Conservation (phyloP, 2,329 filamentous ascomycete genomes). For the Ascochyta clinopodiicola region DNA sequence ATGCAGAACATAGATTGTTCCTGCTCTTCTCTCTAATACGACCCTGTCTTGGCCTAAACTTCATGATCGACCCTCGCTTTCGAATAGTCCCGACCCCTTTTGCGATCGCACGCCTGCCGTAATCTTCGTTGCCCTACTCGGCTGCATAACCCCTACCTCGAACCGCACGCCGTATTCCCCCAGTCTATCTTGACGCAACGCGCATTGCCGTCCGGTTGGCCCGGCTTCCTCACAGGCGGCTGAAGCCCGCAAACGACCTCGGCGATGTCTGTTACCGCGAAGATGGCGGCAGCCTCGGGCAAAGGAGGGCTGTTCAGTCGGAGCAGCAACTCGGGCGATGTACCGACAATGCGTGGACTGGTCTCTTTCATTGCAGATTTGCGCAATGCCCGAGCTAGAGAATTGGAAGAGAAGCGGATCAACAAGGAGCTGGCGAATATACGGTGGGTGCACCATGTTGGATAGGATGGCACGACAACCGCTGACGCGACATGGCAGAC, state of each 20-base stretch:
- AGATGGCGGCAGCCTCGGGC: conserved; percentile 49
- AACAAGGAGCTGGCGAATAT: conserved; percentile 99
- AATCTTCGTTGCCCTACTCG: conserved; percentile 26
- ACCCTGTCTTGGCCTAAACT: conserved; percentile 15
- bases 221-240: conserved; percentile 38
- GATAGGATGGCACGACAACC: conserved; percentile 6
- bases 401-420: conserved; percentile 98
- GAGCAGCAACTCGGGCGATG: conserved; percentile 49
- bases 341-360: conserved; percentile 63
- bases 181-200: conserved; percentile 4
- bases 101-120: conserved; percentile 26
- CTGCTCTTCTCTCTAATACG: conserved; percentile 9
- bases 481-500: conserved; percentile 56
- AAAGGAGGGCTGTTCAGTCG: conserved; percentile 51
- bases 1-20: conserved; percentile 19
- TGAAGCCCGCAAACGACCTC: conserved; percentile 38
- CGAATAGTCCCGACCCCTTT: conserved; percentile 29
- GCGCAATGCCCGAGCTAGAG: conserved; percentile 90
- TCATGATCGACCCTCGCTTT: conserved; percentile 25
- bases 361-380: conserved; percentile 99
- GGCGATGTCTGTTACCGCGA: conserved; percentile 37
- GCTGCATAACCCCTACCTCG: conserved; percentile 37
- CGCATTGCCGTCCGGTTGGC: conserved; percentile 30
- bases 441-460: conserved; percentile 59
- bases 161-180: conserved; percentile 5